Evolutionary conservation across 2,329 filamentous ascomycete genomes (phyloP), one percentile per base, ranked within the genome.

Genomic region (Colletotrichum phormii): DNA sequence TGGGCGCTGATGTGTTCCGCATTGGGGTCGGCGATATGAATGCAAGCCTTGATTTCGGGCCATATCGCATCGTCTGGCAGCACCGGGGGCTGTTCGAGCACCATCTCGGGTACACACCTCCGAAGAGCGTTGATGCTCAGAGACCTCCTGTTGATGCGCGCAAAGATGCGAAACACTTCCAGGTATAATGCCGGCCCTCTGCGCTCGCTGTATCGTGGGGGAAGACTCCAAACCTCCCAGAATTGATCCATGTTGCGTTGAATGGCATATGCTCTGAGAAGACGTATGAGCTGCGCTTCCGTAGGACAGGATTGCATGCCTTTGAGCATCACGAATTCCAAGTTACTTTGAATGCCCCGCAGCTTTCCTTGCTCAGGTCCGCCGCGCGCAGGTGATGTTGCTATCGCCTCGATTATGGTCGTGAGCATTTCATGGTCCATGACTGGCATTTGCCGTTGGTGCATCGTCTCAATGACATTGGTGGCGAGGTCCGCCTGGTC

Each of bases 51-150:
- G n/a, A 93, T 76, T 2, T 86, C 81, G 1, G 81, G 72, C 60
- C 85, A 85, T 5, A 93, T 75, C 1, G 79, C 72, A 1, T 83
- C 85, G 9, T 82, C 74, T 0, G 87, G 81, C 29, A 75, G 64
- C 18, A 94, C 84, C 0, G 83, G 81, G 1, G 87, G 86, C 0
- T 84, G 74, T 77, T 94, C 91, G 59, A 81, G 79, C 22, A 83
- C 74, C 89, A 94, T 91, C 77, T 92, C 89, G 2, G 86, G 84
- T n/a, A 89, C 84, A 77, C 87, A 88, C 73, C 83, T 86, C n/a
- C 85, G 86, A 74, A 89, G 81, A 26, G 83, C 86, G 71, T 84
- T 83, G 65, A 80, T 84, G 78, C 84, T 90, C 74, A 82, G 79
- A 60, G 70, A 76, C 68, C 84, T 80, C 74, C 88, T 82, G 0